phyloP scores from a whole-genome alignment of 176 grass and related monocot species.

The Musa troglodytarum region DNA sequence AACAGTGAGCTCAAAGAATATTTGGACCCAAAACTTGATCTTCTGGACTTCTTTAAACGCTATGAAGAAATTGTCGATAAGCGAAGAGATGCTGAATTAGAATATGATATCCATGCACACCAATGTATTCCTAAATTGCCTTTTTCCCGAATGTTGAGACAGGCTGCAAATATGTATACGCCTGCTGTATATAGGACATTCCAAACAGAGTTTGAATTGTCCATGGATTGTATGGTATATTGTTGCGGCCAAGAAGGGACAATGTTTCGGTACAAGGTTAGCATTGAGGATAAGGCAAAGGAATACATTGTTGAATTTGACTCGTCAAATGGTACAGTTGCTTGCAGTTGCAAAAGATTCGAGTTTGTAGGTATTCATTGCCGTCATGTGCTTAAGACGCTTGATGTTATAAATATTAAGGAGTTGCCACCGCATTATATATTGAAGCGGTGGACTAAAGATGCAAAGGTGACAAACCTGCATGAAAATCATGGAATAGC shows the following conservation, averaged over 20 bases:
- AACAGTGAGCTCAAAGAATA: conserved; percentile 45
- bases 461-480: conserved; percentile 41
- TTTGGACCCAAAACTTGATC: conserved; percentile 66
- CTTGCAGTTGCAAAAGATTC: conserved; percentile 77
- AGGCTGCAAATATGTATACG: conserved; percentile 66
- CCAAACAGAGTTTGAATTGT: conserved; percentile 75
- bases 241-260: conserved; percentile 41
- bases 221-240: conserved; percentile 81
- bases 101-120: conserved; percentile 46
- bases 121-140: conserved; percentile 56
- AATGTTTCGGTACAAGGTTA: conserved; percentile 61
- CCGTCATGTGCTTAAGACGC: conserved; percentile 69
- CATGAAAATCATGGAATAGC: conserved; percentile 23
- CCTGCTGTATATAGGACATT: conserved; percentile 76
- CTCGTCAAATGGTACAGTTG: conserved; percentile 55
- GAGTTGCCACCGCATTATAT: conserved; percentile 78
- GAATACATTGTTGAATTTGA: conserved; percentile 59
- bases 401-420: conserved; percentile 93
- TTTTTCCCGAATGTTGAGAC: conserved; percentile 58
- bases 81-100: conserved; percentile 55
- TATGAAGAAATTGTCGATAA: conserved; percentile 67
- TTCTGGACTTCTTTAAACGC: conserved; percentile 55
- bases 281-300: conserved; percentile 56
- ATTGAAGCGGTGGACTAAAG: conserved; percentile 82
- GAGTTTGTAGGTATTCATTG: conserved; percentile 73